Percentiles rank a stretch among this genome's conserved stretches.
phyloP scores from a whole-genome alignment of 176 grass and related monocot genomes.

The Oropetium thomaeum region DNA sequence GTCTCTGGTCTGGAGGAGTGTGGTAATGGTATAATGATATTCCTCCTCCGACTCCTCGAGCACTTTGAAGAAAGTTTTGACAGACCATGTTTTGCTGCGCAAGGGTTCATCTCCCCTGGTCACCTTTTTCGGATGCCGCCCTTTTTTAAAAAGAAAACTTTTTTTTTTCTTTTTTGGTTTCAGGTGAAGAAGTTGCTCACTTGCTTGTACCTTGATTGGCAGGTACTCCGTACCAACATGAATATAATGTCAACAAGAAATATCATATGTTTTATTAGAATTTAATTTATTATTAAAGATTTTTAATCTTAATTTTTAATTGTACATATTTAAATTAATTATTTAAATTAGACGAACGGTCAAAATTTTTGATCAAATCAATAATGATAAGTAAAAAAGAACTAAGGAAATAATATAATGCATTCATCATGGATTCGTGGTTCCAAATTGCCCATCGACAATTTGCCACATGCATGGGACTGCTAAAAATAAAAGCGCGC shows the following conservation, averaged over 20 bases:
- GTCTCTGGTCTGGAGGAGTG: not conserved
- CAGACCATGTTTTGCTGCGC: not conserved
- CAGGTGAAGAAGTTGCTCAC: not conserved
- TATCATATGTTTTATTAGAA: too few species aligned
- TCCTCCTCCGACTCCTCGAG: not conserved
- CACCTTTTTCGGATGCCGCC: conserved; percentile 14
- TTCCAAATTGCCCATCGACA: not conserved
- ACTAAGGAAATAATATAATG: too few species aligned
- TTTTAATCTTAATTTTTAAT: too few species aligned
- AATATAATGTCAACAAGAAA: too few species aligned
- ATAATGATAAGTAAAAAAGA: too few species aligned
- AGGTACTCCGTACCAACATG: too few species aligned
- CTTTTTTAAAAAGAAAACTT: not conserved
- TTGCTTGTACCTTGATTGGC: not conserved
- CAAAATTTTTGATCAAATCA: too few species aligned
- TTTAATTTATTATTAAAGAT: too few species aligned
- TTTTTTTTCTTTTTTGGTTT: not conserved
- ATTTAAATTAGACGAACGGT: too few species aligned
- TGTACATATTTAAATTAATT: too few species aligned
- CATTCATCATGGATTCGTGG: not conserved
- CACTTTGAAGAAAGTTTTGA: conserved; percentile 1
- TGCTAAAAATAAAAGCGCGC: not conserved
- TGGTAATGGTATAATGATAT: not conserved
- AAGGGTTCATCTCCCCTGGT: conserved; percentile 37
- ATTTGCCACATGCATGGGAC: conserved; percentile 17